A percentile compares a stretch with the other conserved stretches of the same genome.
Evolutionary conservation across 2,329 filamentous ascomycete genomes (phyloP).

Genomic region (Monosporascus ibericus): DNA sequence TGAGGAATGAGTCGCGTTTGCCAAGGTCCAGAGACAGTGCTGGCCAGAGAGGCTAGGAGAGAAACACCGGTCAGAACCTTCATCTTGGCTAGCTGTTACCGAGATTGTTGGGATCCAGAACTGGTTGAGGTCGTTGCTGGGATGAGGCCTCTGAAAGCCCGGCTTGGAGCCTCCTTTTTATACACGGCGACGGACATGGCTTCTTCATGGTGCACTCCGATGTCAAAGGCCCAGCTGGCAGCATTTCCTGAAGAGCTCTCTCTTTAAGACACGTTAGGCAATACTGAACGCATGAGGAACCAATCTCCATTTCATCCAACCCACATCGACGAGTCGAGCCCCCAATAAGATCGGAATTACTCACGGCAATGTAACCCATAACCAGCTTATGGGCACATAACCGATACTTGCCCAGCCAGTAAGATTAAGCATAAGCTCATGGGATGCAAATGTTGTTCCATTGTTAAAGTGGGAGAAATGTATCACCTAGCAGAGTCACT

Average conservation of each 20-base stretch:
- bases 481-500: no score
- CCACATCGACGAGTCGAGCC: background rate
- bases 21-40: slow-evolving; percentile 26
- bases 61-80: slow-evolving; percentile 31
- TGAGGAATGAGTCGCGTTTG: slow-evolving; percentile 35
- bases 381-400: no score
- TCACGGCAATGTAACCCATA: no score
- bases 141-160: background rate
- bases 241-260: background rate
- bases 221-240: background rate
- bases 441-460: no score
- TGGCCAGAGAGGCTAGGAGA: slow-evolving; percentile 29
- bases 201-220: background rate
- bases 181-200: background rate
- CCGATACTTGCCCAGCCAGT: no score
- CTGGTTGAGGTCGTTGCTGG: background rate
- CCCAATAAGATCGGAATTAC: background rate
- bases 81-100: slow-evolving; percentile 23
- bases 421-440: no score
- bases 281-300: background rate
- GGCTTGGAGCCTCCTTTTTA: background rate
- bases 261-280: background rate
- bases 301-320: background rate
- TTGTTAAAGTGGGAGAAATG: no score
- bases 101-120: background rate